Conservation (phyloP, 2,329 filamentous ascomycete species). For the Aureobasidium sp. region DNA sequence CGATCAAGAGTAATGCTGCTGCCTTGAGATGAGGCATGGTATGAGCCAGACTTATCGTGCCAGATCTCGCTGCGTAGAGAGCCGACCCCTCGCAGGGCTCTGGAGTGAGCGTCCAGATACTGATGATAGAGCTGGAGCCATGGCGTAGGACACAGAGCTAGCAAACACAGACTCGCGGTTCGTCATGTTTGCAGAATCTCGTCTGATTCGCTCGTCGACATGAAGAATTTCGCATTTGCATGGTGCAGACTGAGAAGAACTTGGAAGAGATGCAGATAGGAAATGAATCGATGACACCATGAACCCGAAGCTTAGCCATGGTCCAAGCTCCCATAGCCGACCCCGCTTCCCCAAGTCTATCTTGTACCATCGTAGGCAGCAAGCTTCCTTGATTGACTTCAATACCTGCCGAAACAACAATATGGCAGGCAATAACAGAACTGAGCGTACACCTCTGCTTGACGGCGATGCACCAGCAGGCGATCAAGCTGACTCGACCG, state of each 20-base stretch:
- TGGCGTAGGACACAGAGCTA: too few species aligned
- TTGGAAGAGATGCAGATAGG: not conserved
- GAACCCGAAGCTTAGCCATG: not conserved
- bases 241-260: not conserved
- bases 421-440: constrained; percentile 14
- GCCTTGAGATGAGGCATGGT: not conserved
- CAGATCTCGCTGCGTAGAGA: not conserved
- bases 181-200: too few species aligned
- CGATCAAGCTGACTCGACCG: not conserved
- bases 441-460: constrained; percentile 14
- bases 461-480: constrained; percentile 1
- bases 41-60: not conserved
- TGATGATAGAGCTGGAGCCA: too few species aligned
- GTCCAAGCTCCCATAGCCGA: constrained; percentile 3
- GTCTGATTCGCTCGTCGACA: too few species aligned
- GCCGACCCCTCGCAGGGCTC: not conserved
- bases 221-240: not conserved
- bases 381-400: not conserved
- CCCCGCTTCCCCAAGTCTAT: constrained; percentile 15
- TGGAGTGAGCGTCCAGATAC: too few species aligned
- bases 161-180: too few species aligned
- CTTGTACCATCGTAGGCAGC: not conserved
- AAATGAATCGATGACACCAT: not conserved
- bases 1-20: not conserved
- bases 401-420: not conserved